These are phyloP conservation scores for Petasospora rhodanensis DNA, from an alignment of 1,139 yeast species.

Conservation along the genomic window DNA sequence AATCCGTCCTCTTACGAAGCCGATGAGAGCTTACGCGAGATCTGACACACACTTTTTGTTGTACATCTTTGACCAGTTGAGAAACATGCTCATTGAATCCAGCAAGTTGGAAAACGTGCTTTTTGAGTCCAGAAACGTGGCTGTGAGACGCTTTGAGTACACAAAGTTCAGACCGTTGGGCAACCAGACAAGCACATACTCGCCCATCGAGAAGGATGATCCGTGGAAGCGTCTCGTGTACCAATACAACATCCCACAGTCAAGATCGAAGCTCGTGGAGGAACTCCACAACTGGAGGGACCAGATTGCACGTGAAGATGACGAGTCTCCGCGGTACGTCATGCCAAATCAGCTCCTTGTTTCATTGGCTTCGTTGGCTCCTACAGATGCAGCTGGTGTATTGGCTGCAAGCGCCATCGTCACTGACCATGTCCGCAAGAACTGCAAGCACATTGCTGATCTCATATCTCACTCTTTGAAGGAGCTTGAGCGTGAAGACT, in stretches of 20 bases:
- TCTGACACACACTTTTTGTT: slow-evolving; percentile 92
- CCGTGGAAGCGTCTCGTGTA: slow-evolving; percentile 58
- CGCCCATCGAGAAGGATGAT: slow-evolving; percentile 45
- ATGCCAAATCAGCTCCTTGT: slow-evolving; percentile 81
- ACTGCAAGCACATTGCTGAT: slow-evolving; percentile 53
- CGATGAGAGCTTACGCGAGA: slow-evolving; percentile 84
- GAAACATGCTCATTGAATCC: slow-evolving; percentile 52
- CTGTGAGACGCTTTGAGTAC: slow-evolving; percentile 77
- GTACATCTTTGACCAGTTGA: slow-evolving; percentile 72
- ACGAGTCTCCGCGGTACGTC: slow-evolving; percentile 79
- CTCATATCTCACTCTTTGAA: slow-evolving; percentile 36
- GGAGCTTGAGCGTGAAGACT: slow-evolving; percentile 19
- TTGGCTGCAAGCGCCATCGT: slow-evolving; percentile 45
- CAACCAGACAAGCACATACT: slow-evolving; percentile 33
- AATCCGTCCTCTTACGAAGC: slow-evolving; percentile 71
- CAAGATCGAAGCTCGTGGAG: slow-evolving; percentile 53
- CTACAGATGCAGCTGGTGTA: slow-evolving; percentile 56
- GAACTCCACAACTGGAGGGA: slow-evolving; percentile 84
- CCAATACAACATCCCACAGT: slow-evolving; percentile 61
- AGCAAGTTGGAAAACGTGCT: slow-evolving; percentile 60
- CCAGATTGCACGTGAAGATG: slow-evolving; percentile 60
- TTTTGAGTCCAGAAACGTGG: slow-evolving; percentile 74
- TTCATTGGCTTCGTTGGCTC: slow-evolving; percentile 52
- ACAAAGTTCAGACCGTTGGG: slow-evolving; percentile 52
- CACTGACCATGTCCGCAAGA: slow-evolving; percentile 53